Evolutionary conservation across 2,329 filamentous ascomycete species (phyloP), one percentile per base, ranked within the genome.

Genomic region (Onygena corvina): DNA sequence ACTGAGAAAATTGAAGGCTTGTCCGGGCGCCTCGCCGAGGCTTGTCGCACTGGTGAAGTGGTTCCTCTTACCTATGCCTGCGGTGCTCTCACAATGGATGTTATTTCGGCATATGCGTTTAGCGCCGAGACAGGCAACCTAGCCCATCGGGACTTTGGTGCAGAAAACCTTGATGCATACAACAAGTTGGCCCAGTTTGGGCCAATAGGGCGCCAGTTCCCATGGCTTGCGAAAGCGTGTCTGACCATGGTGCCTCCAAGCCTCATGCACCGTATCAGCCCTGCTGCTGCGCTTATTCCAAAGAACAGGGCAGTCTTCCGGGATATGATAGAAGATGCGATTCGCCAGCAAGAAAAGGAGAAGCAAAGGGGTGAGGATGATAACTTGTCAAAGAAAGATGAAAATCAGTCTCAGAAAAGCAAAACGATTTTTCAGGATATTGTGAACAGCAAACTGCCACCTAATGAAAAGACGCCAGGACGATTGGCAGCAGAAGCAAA

Each of bases 101-200:
- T 63, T 12, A n/a, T n/a, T n/a, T n/a, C n/a, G n/a, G n/a, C n/a
- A n/a, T n/a, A 63, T 35, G 54, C 54, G 27, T 64, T 61, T 57
- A 9, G 54, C 53, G 5, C 47, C 47, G 27, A 56, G 53, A 48
- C 51, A 54, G 48, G n/a, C n/a, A n/a, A n/a, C n/a, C 3, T 18
- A 16, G 11, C n/a, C 8, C 30, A 8, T 31, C 30, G 30, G n/a
- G 7, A 31, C 30, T 31, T n/a, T 31, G n/a, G n/a, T 8, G 30
- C 8, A 31, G 7, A 31, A 31, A n/a, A n/a, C 30, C 30, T n/a
- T 31, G 30, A 31, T 8, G n/a, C 7, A 31, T 31, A n/a, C n/a
- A n/a, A n/a, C n/a, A n/a, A n/a, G n/a, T n/a, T n/a, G n/a, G n/a
- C n/a, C n/a, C n/a, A n/a, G n/a, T n/a, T n/a, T n/a, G n/a, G n/a